Conservation (phyloP, 345 rosid species). For the Gossypium australe region DNA sequence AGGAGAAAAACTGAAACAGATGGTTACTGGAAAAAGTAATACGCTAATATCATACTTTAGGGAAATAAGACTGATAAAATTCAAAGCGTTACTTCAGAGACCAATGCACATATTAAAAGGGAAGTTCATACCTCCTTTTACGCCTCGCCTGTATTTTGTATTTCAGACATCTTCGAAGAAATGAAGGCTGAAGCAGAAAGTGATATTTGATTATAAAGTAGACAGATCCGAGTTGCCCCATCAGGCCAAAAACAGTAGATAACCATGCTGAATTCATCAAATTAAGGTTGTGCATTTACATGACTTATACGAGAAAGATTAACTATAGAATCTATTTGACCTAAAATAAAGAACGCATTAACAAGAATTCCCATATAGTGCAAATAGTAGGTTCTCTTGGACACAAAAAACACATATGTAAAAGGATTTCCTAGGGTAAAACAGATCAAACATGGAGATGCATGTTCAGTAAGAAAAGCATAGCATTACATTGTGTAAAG, state of each 20-base stretch:
- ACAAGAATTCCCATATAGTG: neutral
- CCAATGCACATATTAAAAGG: slow-evolving; percentile 1
- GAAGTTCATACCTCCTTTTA: slow-evolving; percentile 44
- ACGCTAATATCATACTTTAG: neutral
- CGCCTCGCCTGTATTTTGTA: slow-evolving; percentile 54
- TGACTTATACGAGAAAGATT: neutral
- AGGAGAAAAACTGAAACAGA: neutral
- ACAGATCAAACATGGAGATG: slow-evolving; percentile 3
- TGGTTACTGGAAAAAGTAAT: neutral
- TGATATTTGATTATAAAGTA: slow-evolving; percentile 7
- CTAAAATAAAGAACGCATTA: neutral
- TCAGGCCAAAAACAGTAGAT: neutral
- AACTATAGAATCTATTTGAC: neutral
- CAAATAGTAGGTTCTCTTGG: neutral
- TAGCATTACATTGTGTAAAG: slow-evolving; percentile 42
- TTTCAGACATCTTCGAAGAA: slow-evolving; percentile 63
- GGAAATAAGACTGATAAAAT: neutral
- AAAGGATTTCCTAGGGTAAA: neutral
- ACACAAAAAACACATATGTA: neutral
- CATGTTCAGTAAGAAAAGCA: slow-evolving; percentile 10
- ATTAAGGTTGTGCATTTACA: neutral
- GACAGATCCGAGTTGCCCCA: neutral
- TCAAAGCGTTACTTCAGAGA: neutral
- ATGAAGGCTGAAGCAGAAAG: slow-evolving; percentile 54
- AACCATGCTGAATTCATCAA: neutral